Base-by-base conservation (phyloP, 108 stramenopile species). In the Aurantiochytrium sp. region DNA sequence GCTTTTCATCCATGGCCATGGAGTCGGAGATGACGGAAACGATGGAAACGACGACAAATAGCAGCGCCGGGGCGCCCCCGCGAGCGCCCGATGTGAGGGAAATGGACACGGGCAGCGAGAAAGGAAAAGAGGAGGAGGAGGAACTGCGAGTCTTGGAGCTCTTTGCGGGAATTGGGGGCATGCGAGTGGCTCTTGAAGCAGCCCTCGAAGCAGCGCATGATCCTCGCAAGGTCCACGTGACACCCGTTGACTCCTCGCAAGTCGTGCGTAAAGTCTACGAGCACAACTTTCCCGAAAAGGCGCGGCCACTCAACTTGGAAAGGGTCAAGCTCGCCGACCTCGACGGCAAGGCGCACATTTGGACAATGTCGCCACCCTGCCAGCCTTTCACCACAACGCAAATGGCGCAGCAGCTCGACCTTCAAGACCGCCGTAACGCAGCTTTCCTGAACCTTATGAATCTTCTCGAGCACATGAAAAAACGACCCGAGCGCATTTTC, bases 351-450 rank as follows among this genome's bases (percentile, higher is more conserved):
- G 76, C 76, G 51, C 45, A 83, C 6, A 28, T 83, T 21, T 83
- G 76, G 76, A 83, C 76, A 12, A 83, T 83, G 76, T 83, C 76
- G 49, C 76, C 76, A 1, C 76, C 76, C n/a, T 83, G 76, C 51
- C 76, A 83, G 51, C 76, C 76, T 2, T 83, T 83, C 4, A 83
- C 76, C 19, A 83, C 76, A 6, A 83, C 76, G 51, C 49, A 47
- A 53, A 47, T 47, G 49, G 76, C 76, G 28, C 45, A 83, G 51
- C 76, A 83, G 51, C 76, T 83, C 4, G 76, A 83, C 51, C 49
- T 83, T 18, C 14, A 83, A 12, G 76, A 83, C 23, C 45, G 25
- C n/a, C 45, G 76, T 2, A 83, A 83, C 76, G 25, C n/a, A 8
- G 76, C 49, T 2, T 83, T 83, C 28, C 45, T 83, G 19, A 21